Evolutionary conservation across 2,329 filamentous ascomycete species (phyloP).

Genomic region (Dactylellina cionopaga): DNA sequence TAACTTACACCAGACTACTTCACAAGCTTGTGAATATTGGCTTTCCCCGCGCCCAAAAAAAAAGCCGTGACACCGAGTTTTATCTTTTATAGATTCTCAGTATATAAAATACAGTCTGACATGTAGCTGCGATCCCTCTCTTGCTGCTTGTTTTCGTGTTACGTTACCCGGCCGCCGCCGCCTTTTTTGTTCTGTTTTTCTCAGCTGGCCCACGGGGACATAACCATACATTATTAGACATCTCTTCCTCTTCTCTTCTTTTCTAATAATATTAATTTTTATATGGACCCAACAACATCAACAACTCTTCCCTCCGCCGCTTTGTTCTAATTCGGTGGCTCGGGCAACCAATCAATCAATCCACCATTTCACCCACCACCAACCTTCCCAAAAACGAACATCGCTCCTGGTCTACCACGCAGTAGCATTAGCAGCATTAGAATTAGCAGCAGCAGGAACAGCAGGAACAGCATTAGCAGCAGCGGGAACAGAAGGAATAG

Average conservation of each 20-base stretch:
- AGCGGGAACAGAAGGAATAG: no score
- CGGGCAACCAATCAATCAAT: not conserved
- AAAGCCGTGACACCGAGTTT: no score
- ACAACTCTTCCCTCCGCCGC: not conserved
- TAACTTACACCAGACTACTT: no score
- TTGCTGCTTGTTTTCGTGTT: not conserved
- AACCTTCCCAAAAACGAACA: no score
- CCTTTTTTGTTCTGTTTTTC: not conserved
- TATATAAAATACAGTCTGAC: not conserved
- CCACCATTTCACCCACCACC: no score
- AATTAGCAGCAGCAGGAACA: no score
- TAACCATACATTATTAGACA: slow-evolving; percentile 9
- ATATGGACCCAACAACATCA: not conserved
- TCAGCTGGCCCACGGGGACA: slow-evolving; percentile 28
- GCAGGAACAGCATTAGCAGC: no score
- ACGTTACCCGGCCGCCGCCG: not conserved
- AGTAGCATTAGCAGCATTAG: no score
- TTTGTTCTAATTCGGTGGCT: not conserved
- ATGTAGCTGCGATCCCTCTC: not conserved
- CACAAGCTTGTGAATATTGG: not conserved
- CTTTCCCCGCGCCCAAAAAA: not conserved
- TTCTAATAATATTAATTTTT: not conserved
- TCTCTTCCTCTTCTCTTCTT: not conserved
- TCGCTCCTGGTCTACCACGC: no score
- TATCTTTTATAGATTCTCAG: no score